Evolutionary conservation across 441 rosid genomes (phyloP).

Genomic region (Erodium texanum): DNA sequence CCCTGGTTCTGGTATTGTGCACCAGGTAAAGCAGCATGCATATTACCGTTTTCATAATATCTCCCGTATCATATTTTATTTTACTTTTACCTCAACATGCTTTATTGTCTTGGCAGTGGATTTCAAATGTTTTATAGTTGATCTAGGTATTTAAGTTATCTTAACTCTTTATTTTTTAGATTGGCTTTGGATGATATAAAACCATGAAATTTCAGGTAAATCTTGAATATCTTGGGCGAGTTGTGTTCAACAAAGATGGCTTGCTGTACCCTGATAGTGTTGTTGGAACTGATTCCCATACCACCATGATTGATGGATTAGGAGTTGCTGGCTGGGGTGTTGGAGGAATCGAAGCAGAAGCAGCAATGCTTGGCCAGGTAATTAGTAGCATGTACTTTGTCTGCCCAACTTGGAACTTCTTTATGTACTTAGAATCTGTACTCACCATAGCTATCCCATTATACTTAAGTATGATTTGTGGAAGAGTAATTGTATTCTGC

Average conservation of each 20-base stretch:
- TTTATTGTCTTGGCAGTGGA: neutral
- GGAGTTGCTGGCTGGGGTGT: constrained; percentile 99
- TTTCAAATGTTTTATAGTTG: neutral
- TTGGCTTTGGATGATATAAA: constrained; percentile 15
- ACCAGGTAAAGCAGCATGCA: constrained; percentile 51
- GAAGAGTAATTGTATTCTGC: neutral
- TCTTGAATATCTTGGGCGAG: constrained; percentile 93
- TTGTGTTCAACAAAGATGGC: constrained; percentile 79
- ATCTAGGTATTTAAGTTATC: neutral
- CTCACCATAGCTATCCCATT: constrained; percentile 1
- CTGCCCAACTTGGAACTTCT: neutral
- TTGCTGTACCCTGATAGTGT: constrained; percentile 91
- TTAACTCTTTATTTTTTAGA: neutral
- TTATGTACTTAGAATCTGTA: neutral
- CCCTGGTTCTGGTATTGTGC: constrained; percentile 98
- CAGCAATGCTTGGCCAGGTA: constrained; percentile 99
- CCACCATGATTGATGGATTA: constrained; percentile 98
- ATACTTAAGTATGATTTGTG: neutral
- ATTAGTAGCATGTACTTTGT: constrained; percentile 2
- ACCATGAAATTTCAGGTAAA: constrained; percentile 59
- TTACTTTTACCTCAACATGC: neutral
- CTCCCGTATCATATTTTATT: neutral
- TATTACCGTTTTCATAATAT: neutral
- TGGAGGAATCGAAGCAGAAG: constrained; percentile 99
- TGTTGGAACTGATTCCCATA: constrained; percentile 97